phyloP scores from a whole-genome alignment of 371 early-diverging fungal genomes.

The Mortierella sp. region DNA sequence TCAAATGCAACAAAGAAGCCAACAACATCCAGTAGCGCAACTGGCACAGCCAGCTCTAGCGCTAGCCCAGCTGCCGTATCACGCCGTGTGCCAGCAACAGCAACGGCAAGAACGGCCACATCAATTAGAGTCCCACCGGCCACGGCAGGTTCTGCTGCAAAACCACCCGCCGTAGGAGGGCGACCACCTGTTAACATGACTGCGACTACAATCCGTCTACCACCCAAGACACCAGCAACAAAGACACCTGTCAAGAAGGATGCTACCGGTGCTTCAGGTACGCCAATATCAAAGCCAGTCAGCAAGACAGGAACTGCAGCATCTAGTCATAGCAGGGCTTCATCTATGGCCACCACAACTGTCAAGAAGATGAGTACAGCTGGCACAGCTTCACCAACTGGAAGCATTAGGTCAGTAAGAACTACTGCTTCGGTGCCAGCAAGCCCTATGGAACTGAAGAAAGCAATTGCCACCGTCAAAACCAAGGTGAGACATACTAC shows the following conservation, averaged over 20 bases:
- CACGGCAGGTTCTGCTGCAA: constrained; percentile 9
- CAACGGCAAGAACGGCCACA: constrained; percentile 36
- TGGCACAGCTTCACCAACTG: constrained; percentile 14
- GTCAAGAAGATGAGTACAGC: constrained; percentile 1
- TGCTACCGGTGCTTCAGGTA: neutral
- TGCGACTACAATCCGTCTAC: constrained; percentile 33
- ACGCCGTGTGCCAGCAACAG: constrained; percentile 20
- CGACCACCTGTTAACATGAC: constrained; percentile 40
- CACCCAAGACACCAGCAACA: constrained; percentile 16
- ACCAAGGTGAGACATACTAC: constrained; percentile 26
- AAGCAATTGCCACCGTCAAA: constrained; percentile 27
- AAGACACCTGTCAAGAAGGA: constrained; percentile 7
- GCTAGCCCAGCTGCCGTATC: constrained; percentile 7
- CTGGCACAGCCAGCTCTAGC: neutral
- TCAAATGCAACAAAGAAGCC: constrained; percentile 35
- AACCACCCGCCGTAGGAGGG: constrained; percentile 37
- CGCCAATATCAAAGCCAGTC: neutral
- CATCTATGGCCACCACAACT: constrained; percentile 10
- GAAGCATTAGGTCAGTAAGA: constrained; percentile 8
- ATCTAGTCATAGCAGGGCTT: constrained; percentile 1
- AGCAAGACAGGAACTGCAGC: neutral
- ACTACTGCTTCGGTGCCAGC: constrained; percentile 8
- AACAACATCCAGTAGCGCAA: constrained; percentile 18
- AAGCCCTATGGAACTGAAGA: constrained; percentile 28
- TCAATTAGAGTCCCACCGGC: constrained; percentile 27